phyloP scores from a whole-genome alignment of 179 eudicot genomes.

The Beta lomatogona region DNA sequence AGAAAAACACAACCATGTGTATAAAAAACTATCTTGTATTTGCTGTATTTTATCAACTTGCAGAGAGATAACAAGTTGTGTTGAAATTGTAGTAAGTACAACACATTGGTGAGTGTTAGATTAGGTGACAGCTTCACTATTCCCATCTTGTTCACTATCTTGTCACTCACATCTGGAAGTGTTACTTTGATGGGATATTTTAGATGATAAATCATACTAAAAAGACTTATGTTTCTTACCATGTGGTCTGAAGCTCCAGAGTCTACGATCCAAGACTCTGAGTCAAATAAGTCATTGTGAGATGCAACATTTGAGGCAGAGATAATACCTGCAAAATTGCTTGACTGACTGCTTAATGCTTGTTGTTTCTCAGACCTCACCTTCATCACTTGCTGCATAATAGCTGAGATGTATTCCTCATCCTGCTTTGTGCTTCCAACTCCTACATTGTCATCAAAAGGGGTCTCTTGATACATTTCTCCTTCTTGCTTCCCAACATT shows the following conservation, averaged over 20 bases:
- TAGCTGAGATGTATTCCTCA: too few species aligned
- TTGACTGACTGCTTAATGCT: too few species aligned
- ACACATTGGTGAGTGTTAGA: background rate
- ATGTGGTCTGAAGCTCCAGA: constrained; percentile 8
- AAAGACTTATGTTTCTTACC: background rate
- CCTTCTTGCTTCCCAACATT: too few species aligned
- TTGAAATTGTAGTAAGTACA: background rate
- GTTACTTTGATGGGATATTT: background rate
- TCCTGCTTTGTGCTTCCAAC: too few species aligned
- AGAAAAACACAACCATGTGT: background rate
- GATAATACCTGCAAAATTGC: too few species aligned
- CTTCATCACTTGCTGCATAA: too few species aligned
- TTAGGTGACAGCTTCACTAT: background rate
- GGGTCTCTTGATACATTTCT: too few species aligned
- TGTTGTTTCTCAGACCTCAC: too few species aligned
- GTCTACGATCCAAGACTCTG: background rate
- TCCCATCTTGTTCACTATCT: background rate
- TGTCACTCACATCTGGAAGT: background rate
- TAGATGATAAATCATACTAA: background rate
- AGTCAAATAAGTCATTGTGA: background rate
- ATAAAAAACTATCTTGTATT: background rate
- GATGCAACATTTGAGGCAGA: background rate
- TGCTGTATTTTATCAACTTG: background rate
- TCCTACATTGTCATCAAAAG: too few species aligned
- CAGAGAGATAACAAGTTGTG: background rate